phyloP scores from a whole-genome alignment of 495 filamentous ascomycete species.

The Amphirosellinia nigrospora region DNA sequence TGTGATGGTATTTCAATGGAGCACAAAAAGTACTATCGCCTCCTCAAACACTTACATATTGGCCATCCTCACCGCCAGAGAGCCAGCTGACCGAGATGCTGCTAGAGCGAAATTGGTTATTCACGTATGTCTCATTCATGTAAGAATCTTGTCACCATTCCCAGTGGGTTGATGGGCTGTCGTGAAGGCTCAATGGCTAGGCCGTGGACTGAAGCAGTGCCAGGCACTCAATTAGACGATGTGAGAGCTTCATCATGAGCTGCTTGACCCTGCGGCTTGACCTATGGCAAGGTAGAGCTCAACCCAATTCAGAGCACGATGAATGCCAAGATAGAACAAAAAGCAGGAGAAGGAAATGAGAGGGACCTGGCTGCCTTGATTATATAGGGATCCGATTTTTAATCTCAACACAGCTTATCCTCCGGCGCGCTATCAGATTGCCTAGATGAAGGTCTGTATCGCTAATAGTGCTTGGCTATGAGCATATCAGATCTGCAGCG shows the following conservation, averaged over 20 bases:
- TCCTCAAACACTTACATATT: conserved; percentile 41
- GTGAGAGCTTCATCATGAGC: conserved; percentile 30
- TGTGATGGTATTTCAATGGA: background rate
- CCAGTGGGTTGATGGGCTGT: conserved; percentile 47
- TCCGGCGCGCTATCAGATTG: background rate
- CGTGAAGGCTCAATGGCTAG: conserved; percentile 46
- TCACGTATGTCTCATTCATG: conserved; percentile 50
- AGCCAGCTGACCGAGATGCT: conserved; percentile 55
- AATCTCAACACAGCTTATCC: conserved; percentile 10
- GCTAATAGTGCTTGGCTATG: background rate
- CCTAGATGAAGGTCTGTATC: background rate
- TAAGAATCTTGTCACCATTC: conserved; percentile 48
- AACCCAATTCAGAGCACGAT: background rate
- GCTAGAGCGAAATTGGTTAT: conserved; percentile 36
- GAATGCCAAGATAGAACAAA: background rate
- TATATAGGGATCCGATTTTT: background rate
- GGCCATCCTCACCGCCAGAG: conserved; percentile 47
- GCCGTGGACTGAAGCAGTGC: conserved; percentile 25
- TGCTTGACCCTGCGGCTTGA: background rate
- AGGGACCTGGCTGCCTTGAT: background rate
- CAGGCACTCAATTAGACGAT: conserved; percentile 26
- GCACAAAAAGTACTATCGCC: background rate
- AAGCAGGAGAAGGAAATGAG: background rate
- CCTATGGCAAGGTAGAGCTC: background rate
- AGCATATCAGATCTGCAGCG: conserved; percentile 10